Evolutionary conservation across 306 rosid genomes (phyloP), one percentile per base, ranked within the genome.

Genomic region (Citrullus mucosospermus): DNA sequence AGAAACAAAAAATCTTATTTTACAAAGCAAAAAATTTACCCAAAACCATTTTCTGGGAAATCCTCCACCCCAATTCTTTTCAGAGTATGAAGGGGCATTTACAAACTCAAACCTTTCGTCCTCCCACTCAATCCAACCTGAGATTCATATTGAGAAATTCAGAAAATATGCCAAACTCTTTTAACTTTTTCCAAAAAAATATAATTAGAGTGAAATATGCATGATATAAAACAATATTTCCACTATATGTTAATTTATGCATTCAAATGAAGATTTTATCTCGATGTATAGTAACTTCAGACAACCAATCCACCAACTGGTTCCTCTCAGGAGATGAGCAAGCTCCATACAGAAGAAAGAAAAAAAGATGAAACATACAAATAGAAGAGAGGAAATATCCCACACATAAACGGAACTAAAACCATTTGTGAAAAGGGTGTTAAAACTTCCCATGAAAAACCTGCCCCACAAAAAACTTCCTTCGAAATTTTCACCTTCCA

Each of bases 61-160:
- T 79, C 79, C 95, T 84, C 95, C 98, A 76, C 98, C 98, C 98
- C 98, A 94, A 65, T 94, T 94, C 88, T 94, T 92, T 83, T 94
- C 97, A 4, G 96, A 92, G 84, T 94, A 92, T 44, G 98, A 90
- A 44, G 95, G 96, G 69, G 98, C 98, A 87, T 94, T 84, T 51
- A 90, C 86, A 79, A 94, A 94, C 85, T 94, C 98, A 80, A 88
- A 82, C 86, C 91, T 90, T 88, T 92, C 97, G 60, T 91, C 95
- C 46, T 86, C 97, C 98, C 98, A 94, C 90, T 94, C 98, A 82
- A 94, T 94, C 98, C 98, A 94, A 80, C 98, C 98, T 94, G 97
- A 82, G 78, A 88, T 84, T 81, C 82, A 86, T 78, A 87, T 56
- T 53, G 81, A 25, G 85, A 77, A 86, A 9, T 39, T 79, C 46